These are phyloP conservation scores for Protea cynaroides DNA, from an alignment of 164 flowering plant genomes.

Conservation along the genomic window DNA sequence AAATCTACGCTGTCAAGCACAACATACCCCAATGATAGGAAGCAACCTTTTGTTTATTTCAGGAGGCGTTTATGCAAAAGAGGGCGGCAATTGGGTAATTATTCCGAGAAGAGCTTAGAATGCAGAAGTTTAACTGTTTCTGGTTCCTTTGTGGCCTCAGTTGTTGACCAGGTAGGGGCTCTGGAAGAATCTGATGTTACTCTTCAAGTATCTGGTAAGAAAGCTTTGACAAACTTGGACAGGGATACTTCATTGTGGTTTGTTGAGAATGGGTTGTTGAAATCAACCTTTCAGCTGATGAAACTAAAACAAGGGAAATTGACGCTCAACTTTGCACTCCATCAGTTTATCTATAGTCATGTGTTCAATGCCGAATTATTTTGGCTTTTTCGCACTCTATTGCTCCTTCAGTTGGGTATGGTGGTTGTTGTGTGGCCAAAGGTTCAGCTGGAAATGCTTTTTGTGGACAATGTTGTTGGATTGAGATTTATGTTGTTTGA, in stretches of 20 bases:
- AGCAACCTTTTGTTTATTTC: slow-evolving; percentile 57
- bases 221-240: slow-evolving; percentile 12
- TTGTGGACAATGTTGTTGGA: slow-evolving; percentile 68
- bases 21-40: slow-evolving; percentile 20
- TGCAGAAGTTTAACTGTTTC: slow-evolving; percentile 16
- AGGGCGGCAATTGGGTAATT: slow-evolving; percentile 11
- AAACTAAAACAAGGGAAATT: slow-evolving; percentile 29
- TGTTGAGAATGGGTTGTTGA: slow-evolving; percentile 26
- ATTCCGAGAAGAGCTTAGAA: slow-evolving; percentile 13
- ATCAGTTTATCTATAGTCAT: slow-evolving; percentile 11
- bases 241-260: slow-evolving; percentile 18
- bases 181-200: slow-evolving; percentile 19
- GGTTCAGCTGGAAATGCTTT: slow-evolving; percentile 77
- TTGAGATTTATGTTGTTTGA: slow-evolving; percentile 69
- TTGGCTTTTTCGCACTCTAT: slow-evolving; percentile 26
- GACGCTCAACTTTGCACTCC: slow-evolving; percentile 25
- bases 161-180: slow-evolving; percentile 16
- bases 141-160: slow-evolving; percentile 21
- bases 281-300: slow-evolving; percentile 22
- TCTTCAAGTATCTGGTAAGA: slow-evolving; percentile 7
- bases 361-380: slow-evolving; percentile 17
- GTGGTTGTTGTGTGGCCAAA: slow-evolving; percentile 56
- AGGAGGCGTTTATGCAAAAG: slow-evolving; percentile 55
- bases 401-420: slow-evolving; percentile 51
- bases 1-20: slow-evolving; percentile 19